These are phyloP conservation scores for Epichloe glyceriae DNA, from an alignment of 2,329 filamentous ascomycete genomes.

Conservation along the genomic window DNA sequence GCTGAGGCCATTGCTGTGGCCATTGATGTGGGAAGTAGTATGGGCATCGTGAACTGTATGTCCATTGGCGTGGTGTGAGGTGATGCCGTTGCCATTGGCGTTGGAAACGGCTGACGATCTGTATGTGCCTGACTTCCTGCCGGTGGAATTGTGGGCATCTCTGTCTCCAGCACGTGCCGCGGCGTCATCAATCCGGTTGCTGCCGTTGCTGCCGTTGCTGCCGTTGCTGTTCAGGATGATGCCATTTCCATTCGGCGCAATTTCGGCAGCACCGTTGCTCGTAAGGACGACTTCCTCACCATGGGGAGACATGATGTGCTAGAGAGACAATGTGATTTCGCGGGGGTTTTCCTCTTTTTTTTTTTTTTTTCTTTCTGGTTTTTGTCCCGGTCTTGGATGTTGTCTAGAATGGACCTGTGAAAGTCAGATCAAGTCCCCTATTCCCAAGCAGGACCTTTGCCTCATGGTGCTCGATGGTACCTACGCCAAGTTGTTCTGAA, in stretches of 20 bases:
- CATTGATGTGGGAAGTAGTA: slow-evolving; percentile 8
- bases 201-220: slow-evolving; percentile 1
- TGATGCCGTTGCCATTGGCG: slow-evolving; percentile 10
- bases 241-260: slow-evolving; percentile 6
- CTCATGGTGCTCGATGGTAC: too few species aligned
- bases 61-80: neutral
- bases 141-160: slow-evolving; percentile 7
- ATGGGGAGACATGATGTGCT: slow-evolving; percentile 21
- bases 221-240: slow-evolving; percentile 1
- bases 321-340: neutral
- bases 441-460: too few species aligned
- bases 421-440: too few species aligned
- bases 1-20: slow-evolving; percentile 7
- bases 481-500: too few species aligned
- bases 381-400: too few species aligned
- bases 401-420: too few species aligned
- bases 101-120: neutral
- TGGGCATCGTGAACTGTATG: neutral
- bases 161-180: neutral
- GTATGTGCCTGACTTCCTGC: neutral
- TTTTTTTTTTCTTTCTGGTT: too few species aligned
- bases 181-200: neutral
- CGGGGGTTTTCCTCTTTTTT: too few species aligned
- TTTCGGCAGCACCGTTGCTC: slow-evolving; percentile 13
- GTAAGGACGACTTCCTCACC: slow-evolving; percentile 18